phyloP scores from a whole-genome alignment of 2,329 filamentous ascomycete genomes.

The Plenodomus biglobosus region DNA sequence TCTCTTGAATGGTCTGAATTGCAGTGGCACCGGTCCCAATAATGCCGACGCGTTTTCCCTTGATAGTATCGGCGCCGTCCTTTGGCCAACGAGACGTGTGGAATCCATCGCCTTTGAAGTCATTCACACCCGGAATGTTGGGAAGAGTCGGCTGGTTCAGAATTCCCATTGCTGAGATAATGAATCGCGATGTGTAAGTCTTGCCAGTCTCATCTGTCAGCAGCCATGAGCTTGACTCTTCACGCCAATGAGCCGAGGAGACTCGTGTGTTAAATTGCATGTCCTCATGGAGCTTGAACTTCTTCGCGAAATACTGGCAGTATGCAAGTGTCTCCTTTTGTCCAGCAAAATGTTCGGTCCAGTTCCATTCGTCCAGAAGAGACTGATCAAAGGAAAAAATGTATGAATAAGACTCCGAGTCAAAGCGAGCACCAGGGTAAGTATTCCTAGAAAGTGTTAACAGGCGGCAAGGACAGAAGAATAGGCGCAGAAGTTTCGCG shows the following conservation, averaged over 20 bases:
- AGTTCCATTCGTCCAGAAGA: slow-evolving; percentile 48
- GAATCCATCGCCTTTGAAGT: slow-evolving; percentile 19
- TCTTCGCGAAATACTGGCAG: slow-evolving; percentile 52
- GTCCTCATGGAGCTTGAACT: slow-evolving; percentile 43
- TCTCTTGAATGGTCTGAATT: slow-evolving; percentile 14
- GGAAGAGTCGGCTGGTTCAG: slow-evolving; percentile 22
- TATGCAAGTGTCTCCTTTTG: slow-evolving; percentile 54
- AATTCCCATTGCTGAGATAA: slow-evolving; percentile 27
- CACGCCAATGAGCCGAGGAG: slow-evolving; percentile 14
- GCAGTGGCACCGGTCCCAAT: slow-evolving; percentile 14
- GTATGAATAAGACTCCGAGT: slow-evolving; percentile 53
- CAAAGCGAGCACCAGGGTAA: slow-evolving; percentile 53
- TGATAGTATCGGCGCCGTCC: slow-evolving; percentile 3
- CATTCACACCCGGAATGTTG: slow-evolving; percentile 23
- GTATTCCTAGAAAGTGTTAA: slow-evolving; percentile 42
- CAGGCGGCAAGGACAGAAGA: not conserved
- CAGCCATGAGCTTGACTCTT: slow-evolving; percentile 20
- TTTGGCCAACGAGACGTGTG: slow-evolving; percentile 12
- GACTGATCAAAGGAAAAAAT: slow-evolving; percentile 48
- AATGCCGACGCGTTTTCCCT: slow-evolving; percentile 11
- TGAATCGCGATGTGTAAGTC: slow-evolving; percentile 16
- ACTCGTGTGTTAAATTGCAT: slow-evolving; percentile 28
- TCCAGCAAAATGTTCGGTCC: slow-evolving; percentile 39
- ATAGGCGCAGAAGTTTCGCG: too few species aligned
- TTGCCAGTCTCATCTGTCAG: slow-evolving; percentile 15